Evolutionary conservation across 2,329 filamentous ascomycete genomes (phyloP).

Genomic region (Cercospora sp.): DNA sequence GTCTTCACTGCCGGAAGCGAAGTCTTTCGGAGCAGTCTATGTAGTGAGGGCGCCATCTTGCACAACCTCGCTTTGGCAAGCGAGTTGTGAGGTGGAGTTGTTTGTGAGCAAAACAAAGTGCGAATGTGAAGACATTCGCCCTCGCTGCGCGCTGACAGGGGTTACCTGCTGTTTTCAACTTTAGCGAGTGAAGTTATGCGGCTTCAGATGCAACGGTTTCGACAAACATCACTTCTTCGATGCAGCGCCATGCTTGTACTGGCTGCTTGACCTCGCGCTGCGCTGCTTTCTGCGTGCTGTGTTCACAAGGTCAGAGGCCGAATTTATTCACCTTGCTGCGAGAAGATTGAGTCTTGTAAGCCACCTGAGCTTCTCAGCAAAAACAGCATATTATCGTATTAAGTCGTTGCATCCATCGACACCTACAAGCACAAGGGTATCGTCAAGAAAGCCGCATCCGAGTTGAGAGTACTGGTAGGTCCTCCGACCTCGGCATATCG

Average conservation of each 20-base stretch:
- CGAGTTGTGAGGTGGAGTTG: conserved; percentile 5
- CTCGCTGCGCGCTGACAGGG: background rate
- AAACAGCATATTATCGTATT: background rate
- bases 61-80: conserved; percentile 3
- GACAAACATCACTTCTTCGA: background rate
- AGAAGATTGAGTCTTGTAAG: background rate
- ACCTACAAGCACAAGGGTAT: conserved; percentile 13
- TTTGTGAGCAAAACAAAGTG: background rate
- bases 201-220: background rate
- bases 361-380: background rate
- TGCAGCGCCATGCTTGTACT: background rate
- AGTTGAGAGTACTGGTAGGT: background rate
- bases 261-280: background rate
- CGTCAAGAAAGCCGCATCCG: conserved; percentile 2
- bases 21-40: background rate
- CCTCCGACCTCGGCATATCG: background rate
- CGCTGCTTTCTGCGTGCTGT: background rate
- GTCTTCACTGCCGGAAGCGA: background rate
- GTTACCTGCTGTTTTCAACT: background rate
- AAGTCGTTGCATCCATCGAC: conserved; percentile 1
- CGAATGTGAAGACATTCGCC: background rate
- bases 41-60: conserved; percentile 3
- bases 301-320: background rate
- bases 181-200: background rate
- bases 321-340: background rate